These are phyloP conservation scores for Tagetes patula DNA, from an alignment of 129 eudicot genomes.

Conservation along the genomic window DNA sequence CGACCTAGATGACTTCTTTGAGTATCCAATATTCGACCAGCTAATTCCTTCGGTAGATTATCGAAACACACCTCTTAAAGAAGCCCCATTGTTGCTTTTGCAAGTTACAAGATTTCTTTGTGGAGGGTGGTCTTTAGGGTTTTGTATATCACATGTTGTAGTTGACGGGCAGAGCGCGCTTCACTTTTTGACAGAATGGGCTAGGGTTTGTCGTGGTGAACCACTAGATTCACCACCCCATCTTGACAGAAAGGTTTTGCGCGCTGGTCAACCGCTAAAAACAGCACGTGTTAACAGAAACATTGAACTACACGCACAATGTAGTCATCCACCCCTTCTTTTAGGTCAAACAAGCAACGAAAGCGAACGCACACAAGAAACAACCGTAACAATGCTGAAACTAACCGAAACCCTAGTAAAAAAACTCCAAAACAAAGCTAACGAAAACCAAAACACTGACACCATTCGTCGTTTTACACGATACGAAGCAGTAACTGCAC, in stretches of 20 bases:
- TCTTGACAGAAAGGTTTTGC: constrained; percentile 48
- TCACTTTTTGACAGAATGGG: constrained; percentile 75
- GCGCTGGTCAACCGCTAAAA: constrained; percentile 31
- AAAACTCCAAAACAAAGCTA: constrained; percentile 45
- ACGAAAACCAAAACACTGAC: constrained; percentile 6
- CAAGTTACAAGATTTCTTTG: constrained; percentile 59
- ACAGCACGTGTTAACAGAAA: constrained; percentile 11
- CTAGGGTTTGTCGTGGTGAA: constrained; percentile 53
- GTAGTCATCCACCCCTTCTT: constrained; percentile 41
- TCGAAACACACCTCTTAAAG: constrained; percentile 41
- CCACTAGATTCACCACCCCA: constrained; percentile 32
- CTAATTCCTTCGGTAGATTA: constrained; percentile 56
- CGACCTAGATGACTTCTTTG: constrained; percentile 46
- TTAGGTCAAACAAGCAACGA: constrained; percentile 31
- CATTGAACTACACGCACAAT: constrained; percentile 22
- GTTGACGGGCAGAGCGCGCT: constrained; percentile 67
- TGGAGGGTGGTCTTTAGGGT: constrained; percentile 59
- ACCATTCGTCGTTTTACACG: constrained; percentile 36
- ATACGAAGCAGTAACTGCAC: constrained; percentile 53
- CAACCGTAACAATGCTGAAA: constrained; percentile 39
- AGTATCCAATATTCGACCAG: constrained; percentile 26
- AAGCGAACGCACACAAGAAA: constrained; percentile 32
- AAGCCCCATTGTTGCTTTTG: constrained; percentile 44
- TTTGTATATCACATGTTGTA: constrained; percentile 48
- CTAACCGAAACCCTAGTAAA: constrained; percentile 39